Percentiles rank a stretch among this genome's conserved stretches.
Evolutionary conservation across 106 monocot genomes (phyloP).

Genomic region (Iris macrosiphon): DNA sequence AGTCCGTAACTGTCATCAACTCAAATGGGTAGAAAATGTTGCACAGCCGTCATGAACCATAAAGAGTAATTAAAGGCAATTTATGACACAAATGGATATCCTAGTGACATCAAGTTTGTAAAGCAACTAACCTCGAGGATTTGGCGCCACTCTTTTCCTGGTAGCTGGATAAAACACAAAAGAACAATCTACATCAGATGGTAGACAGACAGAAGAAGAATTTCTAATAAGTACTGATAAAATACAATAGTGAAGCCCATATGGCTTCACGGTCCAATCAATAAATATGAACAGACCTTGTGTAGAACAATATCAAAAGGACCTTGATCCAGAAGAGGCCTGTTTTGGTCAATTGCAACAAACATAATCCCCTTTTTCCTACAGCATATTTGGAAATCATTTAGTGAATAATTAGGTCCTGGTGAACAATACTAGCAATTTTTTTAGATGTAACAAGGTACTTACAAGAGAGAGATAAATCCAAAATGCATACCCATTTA

Average conservation of each 20-base stretch:
- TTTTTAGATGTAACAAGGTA: no score
- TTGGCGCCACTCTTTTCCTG: constrained; percentile 70
- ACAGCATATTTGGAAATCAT: no score
- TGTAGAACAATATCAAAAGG: constrained; percentile 91
- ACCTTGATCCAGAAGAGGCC: constrained; percentile 79
- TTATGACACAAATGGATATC: not conserved
- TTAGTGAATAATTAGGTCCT: no score
- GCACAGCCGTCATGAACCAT: no score
- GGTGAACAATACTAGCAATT: no score
- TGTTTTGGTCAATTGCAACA: constrained; percentile 66
- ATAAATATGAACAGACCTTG: constrained; percentile 39
- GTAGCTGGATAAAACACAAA: constrained; percentile 41
- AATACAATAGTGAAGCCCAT: not conserved
- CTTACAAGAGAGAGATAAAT: no score
- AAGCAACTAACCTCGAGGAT: constrained; percentile 83
- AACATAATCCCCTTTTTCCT: constrained; percentile 89
- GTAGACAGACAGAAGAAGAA: not conserved
- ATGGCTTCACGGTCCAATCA: not conserved
- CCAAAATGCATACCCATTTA: no score
- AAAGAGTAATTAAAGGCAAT: not conserved
- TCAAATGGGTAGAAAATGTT: no score
- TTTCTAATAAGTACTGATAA: not conserved
- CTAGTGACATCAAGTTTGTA: not conserved
- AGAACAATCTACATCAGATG: constrained; percentile 5
- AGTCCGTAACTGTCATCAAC: no score